Percentiles rank a stretch among this genome's conserved stretches.
Conservation (phyloP, 257 asterid genomes). For the Verbascum thapsus region DNA sequence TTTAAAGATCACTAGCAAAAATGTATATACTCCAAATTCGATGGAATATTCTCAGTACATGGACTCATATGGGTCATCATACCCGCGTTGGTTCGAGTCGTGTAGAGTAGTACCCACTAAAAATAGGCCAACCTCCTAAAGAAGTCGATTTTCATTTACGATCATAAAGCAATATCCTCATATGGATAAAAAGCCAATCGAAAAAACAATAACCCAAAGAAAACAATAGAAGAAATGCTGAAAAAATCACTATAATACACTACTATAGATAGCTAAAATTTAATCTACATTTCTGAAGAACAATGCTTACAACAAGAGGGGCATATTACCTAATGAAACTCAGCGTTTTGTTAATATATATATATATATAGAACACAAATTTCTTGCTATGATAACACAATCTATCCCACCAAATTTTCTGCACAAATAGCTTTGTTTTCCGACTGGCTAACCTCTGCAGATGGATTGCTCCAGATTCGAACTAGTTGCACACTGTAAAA, state of each 20-base stretch:
- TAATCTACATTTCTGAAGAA: slow-evolving; percentile 39
- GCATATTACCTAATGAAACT: slow-evolving; percentile 27
- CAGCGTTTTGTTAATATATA: slow-evolving; percentile 20
- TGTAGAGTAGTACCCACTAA: too few species aligned
- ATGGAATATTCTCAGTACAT: too few species aligned
- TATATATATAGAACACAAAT: slow-evolving; percentile 9
- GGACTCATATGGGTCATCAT: too few species aligned
- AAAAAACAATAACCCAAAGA: neutral
- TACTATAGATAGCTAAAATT: neutral
- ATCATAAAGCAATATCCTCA: neutral
- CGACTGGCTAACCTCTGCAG: slow-evolving; percentile 17
- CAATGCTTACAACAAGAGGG: slow-evolving; percentile 36
- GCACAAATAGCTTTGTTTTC: slow-evolving; percentile 17
- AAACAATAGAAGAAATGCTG: neutral
- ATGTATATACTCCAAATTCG: too few species aligned
- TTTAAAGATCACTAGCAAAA: too few species aligned
- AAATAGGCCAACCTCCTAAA: too few species aligned
- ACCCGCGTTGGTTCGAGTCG: too few species aligned
- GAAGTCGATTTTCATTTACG: neutral
- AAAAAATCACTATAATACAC: slow-evolving; percentile 35
- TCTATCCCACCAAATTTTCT: slow-evolving; percentile 26
- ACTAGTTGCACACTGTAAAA: slow-evolving; percentile 1
- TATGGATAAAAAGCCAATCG: neutral
- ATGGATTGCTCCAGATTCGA: slow-evolving; percentile 5
- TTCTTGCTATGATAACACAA: slow-evolving; percentile 22